Conservation (phyloP, 2,329 filamentous ascomycete species). For the Emergomyces africanus region DNA sequence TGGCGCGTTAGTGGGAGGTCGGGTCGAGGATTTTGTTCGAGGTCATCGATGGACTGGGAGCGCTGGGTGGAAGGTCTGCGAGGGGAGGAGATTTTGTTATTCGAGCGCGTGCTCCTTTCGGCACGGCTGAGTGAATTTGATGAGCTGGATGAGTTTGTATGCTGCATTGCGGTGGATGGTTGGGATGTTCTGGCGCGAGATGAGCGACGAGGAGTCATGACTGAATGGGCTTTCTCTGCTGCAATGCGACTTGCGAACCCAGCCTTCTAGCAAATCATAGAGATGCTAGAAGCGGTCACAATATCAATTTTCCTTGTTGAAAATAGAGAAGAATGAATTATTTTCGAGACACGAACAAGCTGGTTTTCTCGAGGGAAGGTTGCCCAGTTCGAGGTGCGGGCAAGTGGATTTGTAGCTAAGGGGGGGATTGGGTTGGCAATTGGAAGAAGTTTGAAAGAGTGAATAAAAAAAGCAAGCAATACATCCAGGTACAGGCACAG, state of each 20-base stretch:
- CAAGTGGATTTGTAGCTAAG: conserved; percentile 4
- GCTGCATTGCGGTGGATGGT: conserved; percentile 56
- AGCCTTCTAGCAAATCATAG: conserved; percentile 4
- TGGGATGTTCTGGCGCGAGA: conserved; percentile 71
- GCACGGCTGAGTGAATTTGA: conserved; percentile 56
- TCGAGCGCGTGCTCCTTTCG: conserved; percentile 60
- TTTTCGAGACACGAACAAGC: conserved; percentile 9
- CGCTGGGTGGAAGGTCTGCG: conserved; percentile 56
- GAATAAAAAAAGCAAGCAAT: conserved; percentile 18
- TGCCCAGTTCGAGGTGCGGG: conserved; percentile 6
- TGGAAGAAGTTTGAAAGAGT: conserved; percentile 5
- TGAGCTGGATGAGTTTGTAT: conserved; percentile 66
- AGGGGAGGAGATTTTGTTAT: conserved; percentile 59
- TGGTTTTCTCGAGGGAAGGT: conserved; percentile 6
- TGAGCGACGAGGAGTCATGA: conserved; percentile 69
- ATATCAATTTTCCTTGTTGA: conserved; percentile 1
- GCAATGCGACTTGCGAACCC: background rate
- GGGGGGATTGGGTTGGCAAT: conserved; percentile 11
- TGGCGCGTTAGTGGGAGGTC: conserved; percentile 61
- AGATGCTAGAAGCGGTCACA: conserved; percentile 5
- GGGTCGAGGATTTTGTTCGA: conserved; percentile 36
- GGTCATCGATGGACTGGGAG: conserved; percentile 43
- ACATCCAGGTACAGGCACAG: conserved; percentile 22
- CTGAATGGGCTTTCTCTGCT: conserved; percentile 8
- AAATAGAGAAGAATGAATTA: background rate